Evolutionary conservation across 2,329 filamentous ascomycete species (phyloP), one percentile per base, ranked within the genome.

Genomic region (Fusarium sp.): DNA sequence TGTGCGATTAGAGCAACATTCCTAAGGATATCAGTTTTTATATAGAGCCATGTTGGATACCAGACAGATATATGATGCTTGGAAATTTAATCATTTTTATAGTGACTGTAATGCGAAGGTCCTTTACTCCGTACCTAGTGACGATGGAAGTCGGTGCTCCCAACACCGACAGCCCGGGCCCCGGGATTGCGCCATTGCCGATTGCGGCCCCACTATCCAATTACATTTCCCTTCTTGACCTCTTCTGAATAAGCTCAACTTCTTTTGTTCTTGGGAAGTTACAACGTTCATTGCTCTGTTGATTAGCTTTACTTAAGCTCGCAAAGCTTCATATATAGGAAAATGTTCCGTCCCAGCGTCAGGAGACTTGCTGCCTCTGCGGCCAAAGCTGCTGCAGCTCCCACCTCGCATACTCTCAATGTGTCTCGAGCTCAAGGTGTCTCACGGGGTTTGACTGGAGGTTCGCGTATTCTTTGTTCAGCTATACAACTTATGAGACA

Each of bases 351-450:
- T 75, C 89, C 88, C 64, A 88, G 87, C 75, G 84, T 89, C 67
- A 88, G 91, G 75, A 87, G 88, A 66, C 91, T 96, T 48, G 87
- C 89, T 63, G 81, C 85, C 73, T 86, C 88, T 62, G 80, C 82
- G 70, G 81, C 81, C 63, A 82, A 81, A 63, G 79, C 81, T 52
- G 79, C 79, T 10, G 79, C 79, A 48, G 61, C 61, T 58, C 84
- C 85, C 38, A 83, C 84, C 79, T 76, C 87, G 44, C 89, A 93
- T 76, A 89, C 89, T 28, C 84, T 95, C 65, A 86, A 86, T 68
- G 89, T 97, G 62, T 93, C 93, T 41, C 89, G 89, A 77, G 92
- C 92, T 29, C 94, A 97, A 79, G 92, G 93, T 58, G 82, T 93
- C 61, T 90, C 93, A 49, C 88, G 91, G 77, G 91, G 93, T 46